Percentiles rank a stretch among this genome's conserved stretches.
These are phyloP conservation scores for Verticillium albo-atrum DNA, from an alignment of 2,329 filamentous ascomycete genomes.

Conservation along the genomic window DNA sequence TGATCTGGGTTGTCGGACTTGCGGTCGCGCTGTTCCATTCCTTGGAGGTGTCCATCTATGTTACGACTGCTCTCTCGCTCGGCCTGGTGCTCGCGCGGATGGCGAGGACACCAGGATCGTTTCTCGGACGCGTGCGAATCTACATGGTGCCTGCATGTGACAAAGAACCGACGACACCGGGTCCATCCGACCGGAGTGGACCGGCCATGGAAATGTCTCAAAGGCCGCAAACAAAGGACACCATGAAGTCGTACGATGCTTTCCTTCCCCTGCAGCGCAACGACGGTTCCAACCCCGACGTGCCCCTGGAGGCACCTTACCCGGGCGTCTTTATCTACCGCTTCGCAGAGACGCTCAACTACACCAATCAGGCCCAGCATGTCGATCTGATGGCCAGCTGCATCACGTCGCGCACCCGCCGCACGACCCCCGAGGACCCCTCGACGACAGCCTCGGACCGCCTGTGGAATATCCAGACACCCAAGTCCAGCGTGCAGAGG, in stretches of 20 bases:
- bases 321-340: conserved; percentile 53
- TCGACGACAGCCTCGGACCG: conserved; percentile 25
- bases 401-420: conserved; percentile 35
- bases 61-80: conserved; percentile 37
- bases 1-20: conserved; percentile 73
- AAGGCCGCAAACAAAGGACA: neutral
- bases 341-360: conserved; percentile 53
- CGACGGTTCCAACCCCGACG: conserved; percentile 46
- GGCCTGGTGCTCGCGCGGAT: conserved; percentile 39
- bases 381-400: conserved; percentile 43
- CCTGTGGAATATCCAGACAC: conserved; percentile 50
- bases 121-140: conserved; percentile 33
- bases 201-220: neutral
- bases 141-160: neutral
- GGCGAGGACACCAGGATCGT: conserved; percentile 38
- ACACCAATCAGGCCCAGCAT: conserved; percentile 47
- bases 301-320: conserved; percentile 40
- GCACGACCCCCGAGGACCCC: conserved; percentile 16
- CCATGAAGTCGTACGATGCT: conserved; percentile 18
- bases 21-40: conserved; percentile 45
- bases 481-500: conserved; percentile 24
- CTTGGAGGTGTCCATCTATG: conserved; percentile 47
- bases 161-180: neutral
- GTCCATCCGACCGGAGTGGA: neutral
- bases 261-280: conserved; percentile 44